Base-by-base conservation (phyloP, 768 basidiomycete genomes). In the Tulasnella sp. region DNA sequence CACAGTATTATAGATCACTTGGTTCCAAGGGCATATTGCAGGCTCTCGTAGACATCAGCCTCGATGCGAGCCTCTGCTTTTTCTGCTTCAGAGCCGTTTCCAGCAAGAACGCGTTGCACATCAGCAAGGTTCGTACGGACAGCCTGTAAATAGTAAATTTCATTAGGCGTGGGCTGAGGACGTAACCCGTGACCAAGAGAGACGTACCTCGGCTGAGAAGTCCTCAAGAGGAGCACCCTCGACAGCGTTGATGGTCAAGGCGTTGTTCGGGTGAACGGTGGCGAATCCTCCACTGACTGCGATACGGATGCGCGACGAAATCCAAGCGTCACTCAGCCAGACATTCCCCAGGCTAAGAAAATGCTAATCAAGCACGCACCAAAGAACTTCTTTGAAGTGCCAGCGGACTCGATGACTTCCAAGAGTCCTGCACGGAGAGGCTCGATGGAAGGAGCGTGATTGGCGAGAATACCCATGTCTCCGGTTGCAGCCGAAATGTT, bases 401-500 rank as follows among this genome's bases (percentile, higher is more conserved):
- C 88, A 72, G 86, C 87, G 14, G 90, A 85, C 85, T 98, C 97
- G 79, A 99, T 89, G 80, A 99, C 91, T 84, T 99, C 97, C 73
- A 99, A 86, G 76, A 99, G 87, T 82, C 97, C 97, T 54, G 97
- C 92, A 82, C 93, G 93, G 74, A 99, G 87, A 69, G 97, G 88
- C 84, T 99, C 97, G 77, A 99, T 92, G n/a, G 95, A 93, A 38
- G 97, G 92, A 75, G 98, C 96, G 85, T 99, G 97, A 88, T 97
- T 97, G 80, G 97, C 94, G 78, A 99, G 91, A 81, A 99, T 93
- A 87, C 97, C 97, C 96, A 99, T 98, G 85, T 98, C 96, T 81
- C 97, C 97, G 3, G 94, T 91, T 75, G 91, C 93, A 52, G 96
- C 97, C 42, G 96, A 86, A 80, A 98, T 86, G 86, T 98, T 98